These are phyloP conservation scores for Penicillium sp. DNA, from an alignment of 2,329 filamentous ascomycete genomes.

Conservation along the genomic window DNA sequence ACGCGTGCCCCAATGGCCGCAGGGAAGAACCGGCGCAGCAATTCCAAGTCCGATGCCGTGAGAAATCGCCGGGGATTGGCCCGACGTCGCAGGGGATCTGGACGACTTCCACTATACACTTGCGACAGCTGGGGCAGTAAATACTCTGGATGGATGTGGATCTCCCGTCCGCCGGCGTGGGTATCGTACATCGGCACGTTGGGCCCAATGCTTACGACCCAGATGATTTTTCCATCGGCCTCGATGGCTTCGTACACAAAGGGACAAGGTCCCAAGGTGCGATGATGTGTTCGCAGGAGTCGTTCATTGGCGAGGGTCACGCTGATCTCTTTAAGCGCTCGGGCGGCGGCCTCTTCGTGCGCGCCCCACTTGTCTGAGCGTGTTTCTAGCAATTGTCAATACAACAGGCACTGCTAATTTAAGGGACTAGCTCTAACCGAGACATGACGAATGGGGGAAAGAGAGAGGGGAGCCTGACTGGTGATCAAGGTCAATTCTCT, in stretches of 20 bases:
- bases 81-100: constrained; percentile 11
- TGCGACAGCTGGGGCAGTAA: constrained; percentile 13
- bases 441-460: neutral
- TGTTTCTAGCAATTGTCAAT: constrained; percentile 14
- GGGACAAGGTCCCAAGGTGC: constrained; percentile 14
- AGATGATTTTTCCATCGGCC: constrained; percentile 12
- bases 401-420: neutral
- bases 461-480: constrained; percentile 8
- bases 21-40: constrained; percentile 19
- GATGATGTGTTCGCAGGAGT: constrained; percentile 15
- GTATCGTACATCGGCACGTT: constrained; percentile 16
- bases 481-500: constrained; percentile 11
- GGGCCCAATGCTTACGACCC: constrained; percentile 13
- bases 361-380: constrained; percentile 15
- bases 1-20: constrained; percentile 18
- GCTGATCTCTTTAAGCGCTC: constrained; percentile 5
- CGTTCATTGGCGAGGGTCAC: constrained; percentile 8
- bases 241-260: constrained; percentile 17
- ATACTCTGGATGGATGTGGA: constrained; percentile 18
- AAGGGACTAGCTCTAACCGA: neutral
- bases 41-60: constrained; percentile 8
- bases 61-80: constrained; percentile 20
- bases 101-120: constrained; percentile 9
- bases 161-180: constrained; percentile 19
- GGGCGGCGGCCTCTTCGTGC: constrained; percentile 8